These are phyloP conservation scores for Aspergillus amoenus DNA, from an alignment of 2,329 filamentous ascomycete genomes.

Conservation along the genomic window DNA sequence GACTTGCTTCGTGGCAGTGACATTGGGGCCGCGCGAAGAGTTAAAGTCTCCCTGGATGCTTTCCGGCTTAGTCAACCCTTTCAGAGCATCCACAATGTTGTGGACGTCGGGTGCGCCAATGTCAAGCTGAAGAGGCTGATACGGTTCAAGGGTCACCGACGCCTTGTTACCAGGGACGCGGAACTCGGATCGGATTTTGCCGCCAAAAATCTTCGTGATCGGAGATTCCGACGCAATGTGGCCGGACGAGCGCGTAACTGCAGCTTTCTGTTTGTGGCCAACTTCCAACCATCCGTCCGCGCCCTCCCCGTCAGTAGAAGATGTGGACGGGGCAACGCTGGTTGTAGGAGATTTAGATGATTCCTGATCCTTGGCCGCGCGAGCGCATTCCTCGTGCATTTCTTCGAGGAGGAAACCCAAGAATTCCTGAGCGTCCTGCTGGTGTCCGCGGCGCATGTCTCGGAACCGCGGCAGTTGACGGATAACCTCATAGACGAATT, in stretches of 20 bases:
- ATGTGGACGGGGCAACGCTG: conserved; percentile 46
- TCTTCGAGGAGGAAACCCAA: conserved; percentile 89
- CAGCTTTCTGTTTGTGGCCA: conserved; percentile 83
- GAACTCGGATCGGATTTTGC: conserved; percentile 84
- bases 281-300: conserved; percentile 88
- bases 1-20: conserved; percentile 85
- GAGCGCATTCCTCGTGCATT: conserved; percentile 86
- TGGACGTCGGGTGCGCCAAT: conserved; percentile 84
- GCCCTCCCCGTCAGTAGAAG: conserved; percentile 37
- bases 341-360: conserved; percentile 33
- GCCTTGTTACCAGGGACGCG: conserved; percentile 82
- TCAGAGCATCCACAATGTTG: conserved; percentile 89
- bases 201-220: conserved; percentile 91
- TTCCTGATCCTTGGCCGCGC: conserved; percentile 66
- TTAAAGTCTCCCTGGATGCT: conserved; percentile 82
- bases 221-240: conserved; percentile 71
- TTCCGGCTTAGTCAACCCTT: conserved; percentile 78
- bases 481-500: conserved; percentile 94
- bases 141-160: conserved; percentile 89
- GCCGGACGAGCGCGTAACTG: conserved; percentile 83
- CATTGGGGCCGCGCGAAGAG: conserved; percentile 72
- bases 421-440: conserved; percentile 98
- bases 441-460: conserved; percentile 90
- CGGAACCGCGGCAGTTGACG: conserved; percentile 82
- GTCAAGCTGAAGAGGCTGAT: conserved; percentile 90